Evolutionary conservation across 1,139 yeast genomes (phyloP).

Genomic region (Yarrowia galli): DNA sequence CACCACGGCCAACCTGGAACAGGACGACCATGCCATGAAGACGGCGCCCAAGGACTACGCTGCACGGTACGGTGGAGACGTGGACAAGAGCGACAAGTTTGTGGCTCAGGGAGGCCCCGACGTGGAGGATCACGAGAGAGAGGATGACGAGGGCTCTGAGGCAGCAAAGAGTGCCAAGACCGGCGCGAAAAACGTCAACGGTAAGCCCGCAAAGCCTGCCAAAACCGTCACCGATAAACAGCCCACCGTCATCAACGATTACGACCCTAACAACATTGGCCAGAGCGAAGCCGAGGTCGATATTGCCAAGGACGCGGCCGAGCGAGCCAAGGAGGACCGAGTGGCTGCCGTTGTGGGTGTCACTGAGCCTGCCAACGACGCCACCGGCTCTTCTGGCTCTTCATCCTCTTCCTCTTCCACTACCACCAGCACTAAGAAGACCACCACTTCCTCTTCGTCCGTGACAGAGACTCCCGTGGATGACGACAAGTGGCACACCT

Average conservation of each 20-base stretch:
- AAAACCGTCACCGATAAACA: slow-evolving; percentile 46
- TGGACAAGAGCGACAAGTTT: slow-evolving; percentile 48
- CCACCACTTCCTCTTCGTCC: background rate
- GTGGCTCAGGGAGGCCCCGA: slow-evolving; percentile 42
- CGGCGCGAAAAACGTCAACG: slow-evolving; percentile 22
- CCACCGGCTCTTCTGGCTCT: background rate
- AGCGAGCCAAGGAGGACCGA: slow-evolving; percentile 36
- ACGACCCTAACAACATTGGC: slow-evolving; percentile 50
- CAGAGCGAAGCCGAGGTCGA: slow-evolving; percentile 36
- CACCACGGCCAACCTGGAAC: slow-evolving; percentile 47
- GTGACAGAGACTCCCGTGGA: background rate
- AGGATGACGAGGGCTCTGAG: slow-evolving; percentile 45
- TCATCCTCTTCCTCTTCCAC: background rate
- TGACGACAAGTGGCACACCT: slow-evolving; percentile 45
- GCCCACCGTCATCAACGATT: slow-evolving; percentile 52
- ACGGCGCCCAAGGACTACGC: slow-evolving; percentile 52
- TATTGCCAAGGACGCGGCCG: slow-evolving; percentile 39
- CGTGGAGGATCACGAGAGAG: slow-evolving; percentile 48
- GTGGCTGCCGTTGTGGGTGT: slow-evolving; percentile 15
- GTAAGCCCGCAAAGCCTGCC: slow-evolving; percentile 41
- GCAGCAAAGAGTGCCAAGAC: slow-evolving; percentile 18
- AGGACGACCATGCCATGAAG: slow-evolving; percentile 49
- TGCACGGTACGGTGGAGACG: slow-evolving; percentile 43
- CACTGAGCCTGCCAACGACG: slow-evolving; percentile 21
- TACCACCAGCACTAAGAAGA: background rate